Evolutionary conservation across 441 rosid genomes (phyloP).

Genomic region (Isatis lusitanica): DNA sequence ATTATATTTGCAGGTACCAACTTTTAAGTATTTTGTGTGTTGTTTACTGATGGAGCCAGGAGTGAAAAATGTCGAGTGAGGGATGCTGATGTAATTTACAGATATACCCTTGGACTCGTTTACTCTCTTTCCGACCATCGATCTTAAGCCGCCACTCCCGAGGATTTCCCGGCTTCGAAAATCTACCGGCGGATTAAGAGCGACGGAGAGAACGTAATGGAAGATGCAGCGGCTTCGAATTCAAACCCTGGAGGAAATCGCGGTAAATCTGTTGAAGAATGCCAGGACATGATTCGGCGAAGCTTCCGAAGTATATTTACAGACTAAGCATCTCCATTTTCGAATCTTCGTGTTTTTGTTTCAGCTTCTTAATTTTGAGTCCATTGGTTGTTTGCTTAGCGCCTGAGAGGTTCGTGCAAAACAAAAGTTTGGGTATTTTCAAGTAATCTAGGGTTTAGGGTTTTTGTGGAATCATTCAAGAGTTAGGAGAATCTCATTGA

Average conservation of each 20-base stretch:
- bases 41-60: too few species aligned
- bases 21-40: too few species aligned
- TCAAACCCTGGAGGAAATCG: slow-evolving; percentile 10
- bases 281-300: slow-evolving; percentile 38
- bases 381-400: slow-evolving; percentile 2
- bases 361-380: background rate
- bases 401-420: background rate
- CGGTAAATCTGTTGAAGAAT: slow-evolving; percentile 37
- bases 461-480: background rate
- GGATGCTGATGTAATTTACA: background rate
- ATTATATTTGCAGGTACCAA: too few species aligned
- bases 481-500: background rate
- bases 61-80: background rate
- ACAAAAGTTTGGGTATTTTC: background rate
- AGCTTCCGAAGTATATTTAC: slow-evolving; percentile 38
- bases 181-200: background rate
- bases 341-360: background rate
- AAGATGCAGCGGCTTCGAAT: slow-evolving; percentile 34
- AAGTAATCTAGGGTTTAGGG: slow-evolving; percentile 17
- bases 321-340: background rate
- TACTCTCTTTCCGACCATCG: slow-evolving; percentile 20
- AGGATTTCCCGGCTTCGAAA: slow-evolving; percentile 5
- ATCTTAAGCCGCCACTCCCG: slow-evolving; percentile 12
- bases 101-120: background rate
- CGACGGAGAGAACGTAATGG: slow-evolving; percentile 14